Evolutionary conservation across 2,329 filamentous ascomycete species (phyloP), one percentile per base, ranked within the genome.

Genomic region (Arthroderma sp.): DNA sequence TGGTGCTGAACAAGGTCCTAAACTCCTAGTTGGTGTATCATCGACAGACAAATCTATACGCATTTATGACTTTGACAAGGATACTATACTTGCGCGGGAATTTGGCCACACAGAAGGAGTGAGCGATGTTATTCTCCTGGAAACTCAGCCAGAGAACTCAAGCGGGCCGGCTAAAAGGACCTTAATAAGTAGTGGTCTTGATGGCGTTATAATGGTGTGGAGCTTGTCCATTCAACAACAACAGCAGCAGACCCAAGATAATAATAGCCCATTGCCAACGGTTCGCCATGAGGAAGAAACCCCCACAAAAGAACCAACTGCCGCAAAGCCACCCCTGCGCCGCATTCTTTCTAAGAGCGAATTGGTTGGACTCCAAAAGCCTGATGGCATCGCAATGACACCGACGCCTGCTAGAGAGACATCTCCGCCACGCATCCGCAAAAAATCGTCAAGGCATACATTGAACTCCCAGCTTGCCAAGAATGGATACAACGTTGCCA

Each of bases 41-140:
- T 88, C 88, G 54, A 94, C 86, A 1, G 91, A 98, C 63, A 98
- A 96, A 60, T 96, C 91, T 0, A 82, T 98, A 45, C 75, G 91
- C 32, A 69, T 98, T 10, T 98, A 98, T 56, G 85, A 94, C 53
- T 71, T 78, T 29, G 80, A 82, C 49, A 80, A 77, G 36, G 88
- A 89, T 6, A 67, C 70, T 1, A 81, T 98, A 46, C 66, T 96
- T 29, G 83, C 87, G 42, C 79, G 86, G 36, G 91, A 96, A 65
- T 95, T 87, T 77, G 91, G 91, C 1, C 91, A 98, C 54, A 94
- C 88, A 0, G 88, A 95, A 58, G 83, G 88, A 6, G 86, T 98
- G 51, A 94, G 85, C 42, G 88, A 88, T 48, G 78, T 93, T 11
- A 75, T 83, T 3, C 66, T 95, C 11, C 61, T 89, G 7, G 76